These are phyloP conservation scores for Lyophyllum semitale DNA, from an alignment of 768 basidiomycete species.

Conservation along the genomic window DNA sequence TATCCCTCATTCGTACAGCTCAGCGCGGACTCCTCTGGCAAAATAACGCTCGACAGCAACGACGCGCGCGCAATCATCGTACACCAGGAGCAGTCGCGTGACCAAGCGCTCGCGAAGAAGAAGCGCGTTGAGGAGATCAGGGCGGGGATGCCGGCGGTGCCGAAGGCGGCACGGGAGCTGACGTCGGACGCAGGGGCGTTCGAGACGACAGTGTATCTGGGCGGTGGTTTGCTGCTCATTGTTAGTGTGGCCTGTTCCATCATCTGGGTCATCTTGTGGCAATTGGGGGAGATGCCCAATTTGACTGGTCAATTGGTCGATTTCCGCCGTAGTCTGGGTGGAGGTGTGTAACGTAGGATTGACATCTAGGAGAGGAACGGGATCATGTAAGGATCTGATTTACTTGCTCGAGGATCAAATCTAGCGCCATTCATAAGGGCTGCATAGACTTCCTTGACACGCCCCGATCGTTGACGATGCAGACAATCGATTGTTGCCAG, in stretches of 20 bases:
- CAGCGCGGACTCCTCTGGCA: constrained; percentile 19
- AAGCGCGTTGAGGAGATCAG: constrained; percentile 30
- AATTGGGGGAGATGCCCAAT: constrained; percentile 3
- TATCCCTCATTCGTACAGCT: constrained; percentile 87
- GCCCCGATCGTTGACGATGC: too few relatives aligned
- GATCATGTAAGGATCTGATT: not conserved
- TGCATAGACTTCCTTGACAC: too few relatives aligned
- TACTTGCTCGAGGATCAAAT: too few relatives aligned
- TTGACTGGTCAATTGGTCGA: too few relatives aligned
- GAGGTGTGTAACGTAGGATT: not conserved
- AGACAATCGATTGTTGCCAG: too few relatives aligned
- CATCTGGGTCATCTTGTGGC: constrained; percentile 14
- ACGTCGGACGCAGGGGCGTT: constrained; percentile 13
- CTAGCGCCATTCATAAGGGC: too few relatives aligned
- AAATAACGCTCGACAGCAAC: constrained; percentile 39
- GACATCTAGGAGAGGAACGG: not conserved
- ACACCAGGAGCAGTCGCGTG: constrained; percentile 43
- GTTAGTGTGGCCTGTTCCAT: constrained; percentile 9
- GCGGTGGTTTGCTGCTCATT: constrained; percentile 12
- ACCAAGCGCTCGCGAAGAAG: constrained; percentile 32
- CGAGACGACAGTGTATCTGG: constrained; percentile 33
- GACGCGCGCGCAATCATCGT: constrained; percentile 63
- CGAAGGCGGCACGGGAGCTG: not conserved
- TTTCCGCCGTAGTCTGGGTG: not conserved
- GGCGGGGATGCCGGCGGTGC: constrained; percentile 9